A percentile compares a stretch with the other conserved stretches of the same genome.
Evolutionary conservation across 225 moss, liverwort and hornwort species (phyloP).

Genomic region (Straminergon stramineum): DNA sequence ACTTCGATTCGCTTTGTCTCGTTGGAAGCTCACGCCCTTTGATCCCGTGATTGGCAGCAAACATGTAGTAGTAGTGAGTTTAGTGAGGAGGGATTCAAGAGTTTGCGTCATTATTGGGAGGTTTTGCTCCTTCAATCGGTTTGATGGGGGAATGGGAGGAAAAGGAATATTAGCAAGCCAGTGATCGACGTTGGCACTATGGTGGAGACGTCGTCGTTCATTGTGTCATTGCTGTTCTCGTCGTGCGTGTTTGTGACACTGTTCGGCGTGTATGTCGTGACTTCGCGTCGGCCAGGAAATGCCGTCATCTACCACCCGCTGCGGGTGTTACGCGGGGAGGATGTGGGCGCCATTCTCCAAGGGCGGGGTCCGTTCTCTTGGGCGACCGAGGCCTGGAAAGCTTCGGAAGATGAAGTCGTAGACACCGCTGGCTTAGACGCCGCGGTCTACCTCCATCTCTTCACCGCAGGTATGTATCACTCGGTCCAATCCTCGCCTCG

Average conservation of each 20-base stretch:
- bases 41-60: neutral
- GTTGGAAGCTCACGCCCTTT: neutral
- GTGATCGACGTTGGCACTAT: slow-evolving; percentile 18
- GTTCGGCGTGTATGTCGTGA: slow-evolving; percentile 6
- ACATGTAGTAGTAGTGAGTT: neutral
- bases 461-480: slow-evolving; percentile 57
- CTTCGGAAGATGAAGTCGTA: slow-evolving; percentile 45
- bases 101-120: neutral
- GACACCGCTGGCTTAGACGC: slow-evolving; percentile 67
- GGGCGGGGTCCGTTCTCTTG: slow-evolving; percentile 40
- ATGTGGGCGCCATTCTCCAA: slow-evolving; percentile 1
- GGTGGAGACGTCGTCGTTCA: slow-evolving; percentile 51
- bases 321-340: slow-evolving; percentile 30
- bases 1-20: neutral
- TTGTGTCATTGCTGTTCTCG: slow-evolving; percentile 60
- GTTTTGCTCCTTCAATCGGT: neutral
- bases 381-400: slow-evolving; percentile 48
- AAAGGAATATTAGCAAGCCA: neutral
- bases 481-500: neutral
- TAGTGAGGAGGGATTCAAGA: neutral
- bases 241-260: slow-evolving; percentile 34
- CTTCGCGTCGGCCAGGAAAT: slow-evolving; percentile 49
- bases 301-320: slow-evolving; percentile 54
- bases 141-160: neutral
- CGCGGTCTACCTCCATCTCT: slow-evolving; percentile 64